Evolutionary conservation across 148 eudicot genomes (phyloP), one percentile per base, ranked within the genome.

Genomic region (Nepenthes gracilis): DNA sequence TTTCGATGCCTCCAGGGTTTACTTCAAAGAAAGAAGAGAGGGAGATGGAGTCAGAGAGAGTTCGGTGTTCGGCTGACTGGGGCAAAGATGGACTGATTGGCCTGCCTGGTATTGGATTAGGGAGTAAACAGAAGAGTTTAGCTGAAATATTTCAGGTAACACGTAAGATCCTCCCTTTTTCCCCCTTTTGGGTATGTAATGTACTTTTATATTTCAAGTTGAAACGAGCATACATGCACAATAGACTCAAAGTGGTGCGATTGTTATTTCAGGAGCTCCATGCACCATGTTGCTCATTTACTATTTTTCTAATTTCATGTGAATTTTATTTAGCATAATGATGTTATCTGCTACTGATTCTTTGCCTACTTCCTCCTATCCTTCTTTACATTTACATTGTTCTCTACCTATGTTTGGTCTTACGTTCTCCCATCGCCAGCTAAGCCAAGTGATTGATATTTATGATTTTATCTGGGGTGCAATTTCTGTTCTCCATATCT

Each of bases 31-130:
- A 83, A 75, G 86, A 75, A 54, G 95, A 81, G 62, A 78, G 69
- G 77, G 97, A 83, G 69, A 64, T 12, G 67, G 95, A 81, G 69
- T 57, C 67, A 6, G 85, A 81, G 6, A 79, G 72, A 58, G 68
- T 62, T n/a, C 79, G 67, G 74, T 74, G 74, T 45, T 70, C 90
- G 23, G 89, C 74, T 50, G 99, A 86, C 58, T 94, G 99, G 99
- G 93, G 84, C 49, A 91, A 83, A 68, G 97, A 89, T 83, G 99
- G 95, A 43, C 69, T 94, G 58, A 92, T 92, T 72, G 99, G 97
- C 34, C 78, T 93, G 64, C 87, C 96, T 36, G 95, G 92, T 37
- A 78, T 94, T 69, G 95, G 99, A 35, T 74, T 94, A 63, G 95
- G 93, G 61, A 80, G 83, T 64, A 94, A 85, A 62, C 91, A 94